A percentile compares a stretch with the other conserved stretches of the same genome.
Evolutionary conservation across 352 stramenopile genomes (phyloP).

Genomic region (Lagenidium sp.): DNA sequence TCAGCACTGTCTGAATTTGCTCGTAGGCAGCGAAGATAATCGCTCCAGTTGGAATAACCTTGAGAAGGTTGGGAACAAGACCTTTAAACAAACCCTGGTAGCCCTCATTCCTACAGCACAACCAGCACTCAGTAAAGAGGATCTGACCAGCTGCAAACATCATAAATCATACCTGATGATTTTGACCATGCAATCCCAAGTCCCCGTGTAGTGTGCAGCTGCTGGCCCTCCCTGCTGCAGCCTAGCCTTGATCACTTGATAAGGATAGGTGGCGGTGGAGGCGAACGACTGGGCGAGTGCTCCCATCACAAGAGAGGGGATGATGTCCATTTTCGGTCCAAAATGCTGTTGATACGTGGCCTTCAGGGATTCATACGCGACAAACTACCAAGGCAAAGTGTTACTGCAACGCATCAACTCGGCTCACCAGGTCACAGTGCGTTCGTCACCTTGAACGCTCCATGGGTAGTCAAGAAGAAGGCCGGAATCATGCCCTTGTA

Average conservation of each 20-base stretch:
- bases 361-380: conserved; percentile 76
- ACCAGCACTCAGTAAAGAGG: neutral
- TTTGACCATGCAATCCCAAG: conserved; percentile 83
- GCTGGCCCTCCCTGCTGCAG: conserved; percentile 88
- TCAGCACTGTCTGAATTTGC: conserved; percentile 58
- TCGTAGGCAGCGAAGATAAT: conserved; percentile 91
- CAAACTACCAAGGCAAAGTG: conserved; percentile 36
- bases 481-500: conserved; percentile 96
- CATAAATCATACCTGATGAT: conserved; percentile 57
- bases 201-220: conserved; percentile 84
- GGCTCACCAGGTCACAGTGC: neutral
- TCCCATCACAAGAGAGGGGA: conserved; percentile 70
- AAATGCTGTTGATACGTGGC: conserved; percentile 45
- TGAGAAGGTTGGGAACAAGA: conserved; percentile 91
- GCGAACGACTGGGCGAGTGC: conserved; percentile 74
- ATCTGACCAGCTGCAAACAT: neutral
- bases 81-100: conserved; percentile 93
- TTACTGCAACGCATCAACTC: neutral
- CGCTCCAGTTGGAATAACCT: conserved; percentile 94
- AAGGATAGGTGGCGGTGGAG: conserved; percentile 89
- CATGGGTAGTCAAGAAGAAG: conserved; percentile 94
- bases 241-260: conserved; percentile 96
- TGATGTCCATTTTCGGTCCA: conserved; percentile 54
- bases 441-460: conserved; percentile 86
- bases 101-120: conserved; percentile 76